Base-by-base conservation (phyloP, 352 stramenopile genomes). In the Phytophthora rubi region DNA sequence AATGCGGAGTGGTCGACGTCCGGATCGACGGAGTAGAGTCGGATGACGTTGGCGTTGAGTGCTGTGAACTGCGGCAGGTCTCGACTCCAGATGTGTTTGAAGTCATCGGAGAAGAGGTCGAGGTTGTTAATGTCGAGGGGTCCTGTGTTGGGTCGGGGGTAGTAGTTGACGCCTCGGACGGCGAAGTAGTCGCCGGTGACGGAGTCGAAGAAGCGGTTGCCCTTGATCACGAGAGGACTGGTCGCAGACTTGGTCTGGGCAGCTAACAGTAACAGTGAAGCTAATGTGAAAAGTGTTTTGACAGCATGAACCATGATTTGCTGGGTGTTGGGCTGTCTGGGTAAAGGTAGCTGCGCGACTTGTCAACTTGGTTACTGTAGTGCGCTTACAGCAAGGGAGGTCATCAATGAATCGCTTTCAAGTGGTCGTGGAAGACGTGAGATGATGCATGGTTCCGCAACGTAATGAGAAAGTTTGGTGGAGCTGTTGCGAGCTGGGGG, bases 121-220 rank as follows among this genome's bases (percentile, higher is more conserved):
- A 95, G 74, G 68, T 90, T 94, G 74, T 96, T 95, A 28, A 70
- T 48, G 61, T 93, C 75, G 3, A 94, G 62, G 4, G 54, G 45
- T 18, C 89, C 90, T 4, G 72, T 59, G 65, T 97, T 97, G 9
- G 90, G 86, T 16, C 89, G 82, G n/a, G 89, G 89, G 68, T 96
- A 96, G 75, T 96, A 96, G 62, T 93, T 89, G 66, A 96, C 80
- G 30, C 90, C 90, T 52, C 82, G 78, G 35, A 92, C 76, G 12
- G 79, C 76, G 70, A 97, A 91, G 62, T 92, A 88, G 51, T 92
- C 69, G 49, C 77, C 79, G 7, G 83, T 91, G 52, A 81, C 63
- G 18, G 71, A 83, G 72, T 97, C 83, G 64, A 93, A 97, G 66
- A 95, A 93, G 30, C 80, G 81, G 62, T 89, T 52, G 63, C 86